Evolutionary conservation across 768 basidiomycete species (phyloP).

Genomic region (Agrocybe pediades): DNA sequence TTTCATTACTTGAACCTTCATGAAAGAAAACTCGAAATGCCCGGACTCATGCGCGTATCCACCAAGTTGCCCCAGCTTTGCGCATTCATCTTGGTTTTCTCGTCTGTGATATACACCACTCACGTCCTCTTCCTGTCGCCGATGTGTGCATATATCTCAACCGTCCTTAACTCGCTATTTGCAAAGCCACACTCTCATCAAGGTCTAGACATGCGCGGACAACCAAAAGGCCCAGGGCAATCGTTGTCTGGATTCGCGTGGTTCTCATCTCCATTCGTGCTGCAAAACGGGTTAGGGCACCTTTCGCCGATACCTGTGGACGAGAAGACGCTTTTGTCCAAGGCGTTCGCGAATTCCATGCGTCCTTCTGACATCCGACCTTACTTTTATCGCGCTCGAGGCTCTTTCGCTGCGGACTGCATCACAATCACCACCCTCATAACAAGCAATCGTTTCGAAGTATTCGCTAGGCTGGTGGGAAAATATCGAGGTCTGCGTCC

Average conservation of each 20-base stretch:
- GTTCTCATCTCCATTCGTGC: conserved; percentile 34
- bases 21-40: conserved; percentile 5
- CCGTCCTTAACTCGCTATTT: conserved; percentile 21
- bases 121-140: conserved; percentile 37
- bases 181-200: conserved; percentile 2
- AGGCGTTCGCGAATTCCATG: conserved; percentile 69
- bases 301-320: conserved; percentile 34
- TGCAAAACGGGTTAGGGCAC: conserved; percentile 35
- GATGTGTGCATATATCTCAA: conserved; percentile 27
- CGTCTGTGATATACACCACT: conserved; percentile 48
- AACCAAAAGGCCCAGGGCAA: conserved; percentile 2
- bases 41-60: conserved; percentile 12
- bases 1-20: background rate
- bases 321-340: conserved; percentile 61
- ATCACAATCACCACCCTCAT: conserved; percentile 87
- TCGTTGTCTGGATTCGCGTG: conserved; percentile 20
- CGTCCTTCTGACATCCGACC: conserved; percentile 77
- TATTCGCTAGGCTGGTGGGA: conserved; percentile 70
- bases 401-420: conserved; percentile 57
- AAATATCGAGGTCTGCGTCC: conserved; percentile 66
- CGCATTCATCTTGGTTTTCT: conserved; percentile 23
- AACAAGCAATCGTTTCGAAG: conserved; percentile 76
- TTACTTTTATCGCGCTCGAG: conserved; percentile 75
- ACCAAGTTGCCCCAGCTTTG: conserved; percentile 23
- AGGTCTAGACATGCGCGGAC: background rate